These are phyloP conservation scores for Apiospora hydei DNA, from an alignment of 2,329 filamentous ascomycete genomes.

Conservation along the genomic window DNA sequence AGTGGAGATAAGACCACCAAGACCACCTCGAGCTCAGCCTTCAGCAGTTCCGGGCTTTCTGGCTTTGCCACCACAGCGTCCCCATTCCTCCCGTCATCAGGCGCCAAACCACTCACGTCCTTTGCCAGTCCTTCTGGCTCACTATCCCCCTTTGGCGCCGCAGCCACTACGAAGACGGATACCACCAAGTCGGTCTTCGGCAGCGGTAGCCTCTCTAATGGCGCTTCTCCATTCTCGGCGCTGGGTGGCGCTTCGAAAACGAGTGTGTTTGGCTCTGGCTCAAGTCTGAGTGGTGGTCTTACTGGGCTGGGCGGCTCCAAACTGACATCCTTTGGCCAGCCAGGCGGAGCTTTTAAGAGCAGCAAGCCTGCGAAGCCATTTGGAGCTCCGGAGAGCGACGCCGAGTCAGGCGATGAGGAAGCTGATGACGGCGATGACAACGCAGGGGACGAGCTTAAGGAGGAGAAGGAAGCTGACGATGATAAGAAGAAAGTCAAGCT, in stretches of 20 bases:
- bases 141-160: slow-evolving; percentile 44
- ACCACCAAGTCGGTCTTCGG: slow-evolving; percentile 58
- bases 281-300: slow-evolving; percentile 44
- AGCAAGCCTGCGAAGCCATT: slow-evolving; percentile 76
- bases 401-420: slow-evolving; percentile 55
- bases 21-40: slow-evolving; percentile 65
- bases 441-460: slow-evolving; percentile 58
- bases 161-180: slow-evolving; percentile 45
- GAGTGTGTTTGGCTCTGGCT: slow-evolving; percentile 58
- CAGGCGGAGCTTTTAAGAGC: slow-evolving; percentile 59
- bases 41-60: slow-evolving; percentile 63
- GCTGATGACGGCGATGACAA: slow-evolving; percentile 52
- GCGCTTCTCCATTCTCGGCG: slow-evolving; percentile 40
- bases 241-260: slow-evolving; percentile 36
- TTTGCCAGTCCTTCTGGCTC: slow-evolving; percentile 59
- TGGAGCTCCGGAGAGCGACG: slow-evolving; percentile 75
- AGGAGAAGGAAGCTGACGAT: slow-evolving; percentile 44
- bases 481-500: slow-evolving; percentile 70
- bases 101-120: slow-evolving; percentile 38
- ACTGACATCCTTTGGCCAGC: slow-evolving; percentile 75
- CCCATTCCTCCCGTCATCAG: slow-evolving; percentile 39
- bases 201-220: slow-evolving; percentile 41
- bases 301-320: slow-evolving; percentile 51
- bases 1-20: slow-evolving; percentile 29
- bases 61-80: slow-evolving; percentile 72